Percentiles rank a stretch among this genome's conserved stretches.
phyloP scores from a whole-genome alignment of 116 monocot genomes.

The Posidonia oceanica region DNA sequence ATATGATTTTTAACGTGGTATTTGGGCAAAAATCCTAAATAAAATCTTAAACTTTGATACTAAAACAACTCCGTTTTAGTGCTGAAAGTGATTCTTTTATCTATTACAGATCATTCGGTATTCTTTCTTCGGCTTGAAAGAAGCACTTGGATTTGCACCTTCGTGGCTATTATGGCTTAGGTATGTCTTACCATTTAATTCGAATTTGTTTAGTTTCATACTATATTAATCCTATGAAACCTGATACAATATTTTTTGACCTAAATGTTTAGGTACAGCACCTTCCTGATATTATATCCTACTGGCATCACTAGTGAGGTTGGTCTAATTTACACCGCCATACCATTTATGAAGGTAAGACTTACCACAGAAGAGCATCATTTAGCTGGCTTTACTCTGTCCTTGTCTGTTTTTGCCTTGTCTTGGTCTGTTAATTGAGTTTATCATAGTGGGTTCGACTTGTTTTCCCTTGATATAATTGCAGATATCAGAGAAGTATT shows the following conservation, averaged over 20 bases:
- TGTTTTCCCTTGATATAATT: neutral
- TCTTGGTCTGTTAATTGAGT: neutral
- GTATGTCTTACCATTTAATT: constrained; percentile 16
- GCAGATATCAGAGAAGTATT: constrained; percentile 83
- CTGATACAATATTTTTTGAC: too few relatives aligned
- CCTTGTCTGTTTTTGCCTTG: neutral
- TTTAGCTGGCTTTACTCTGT: neutral
- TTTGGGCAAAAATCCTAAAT: too few relatives aligned
- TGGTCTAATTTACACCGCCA: constrained; percentile 61
- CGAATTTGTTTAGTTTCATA: too few relatives aligned
- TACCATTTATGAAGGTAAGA: constrained; percentile 82
- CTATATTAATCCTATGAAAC: too few relatives aligned
- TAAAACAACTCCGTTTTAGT: neutral
- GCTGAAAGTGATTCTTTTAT: neutral
- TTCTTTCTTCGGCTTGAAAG: constrained; percentile 87
- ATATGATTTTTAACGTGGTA: too few relatives aligned
- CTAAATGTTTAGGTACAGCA: constrained; percentile 55
- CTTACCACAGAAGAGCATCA: neutral
- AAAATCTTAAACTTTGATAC: too few relatives aligned
- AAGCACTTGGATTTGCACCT: constrained; percentile 68
- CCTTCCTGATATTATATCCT: constrained; percentile 76
- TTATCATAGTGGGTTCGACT: neutral
- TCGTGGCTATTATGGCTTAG: constrained; percentile 94
- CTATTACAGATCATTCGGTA: constrained; percentile 72
- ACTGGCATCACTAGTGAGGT: constrained; percentile 82